Percentiles rank a stretch among this genome's conserved stretches.
Evolutionary conservation across 78 protist genomes (phyloP).

Genomic region (Dictyostelium capitatum): DNA sequence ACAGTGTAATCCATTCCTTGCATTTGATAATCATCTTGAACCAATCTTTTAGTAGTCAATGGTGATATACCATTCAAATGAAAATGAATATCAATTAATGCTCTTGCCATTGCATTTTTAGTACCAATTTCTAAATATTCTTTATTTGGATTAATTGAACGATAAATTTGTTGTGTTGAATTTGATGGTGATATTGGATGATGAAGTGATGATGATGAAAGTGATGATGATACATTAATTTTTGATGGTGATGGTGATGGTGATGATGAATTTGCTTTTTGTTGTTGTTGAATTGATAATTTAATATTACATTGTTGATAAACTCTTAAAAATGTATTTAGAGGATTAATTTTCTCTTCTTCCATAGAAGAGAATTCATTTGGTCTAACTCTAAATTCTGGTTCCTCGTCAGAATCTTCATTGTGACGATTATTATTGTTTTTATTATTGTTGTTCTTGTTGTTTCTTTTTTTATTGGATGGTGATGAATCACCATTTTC

Average conservation of each 20-base stretch:
- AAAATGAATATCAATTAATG: slow-evolving; percentile 78
- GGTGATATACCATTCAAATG: slow-evolving; percentile 84
- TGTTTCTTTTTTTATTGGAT: background rate
- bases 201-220: background rate
- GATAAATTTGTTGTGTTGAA: slow-evolving; percentile 16
- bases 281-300: slow-evolving; percentile 21
- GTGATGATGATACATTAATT: slow-evolving; percentile 9
- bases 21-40: background rate
- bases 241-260: slow-evolving; percentile 37
- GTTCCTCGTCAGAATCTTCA: slow-evolving; percentile 64
- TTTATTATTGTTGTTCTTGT: background rate
- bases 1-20: background rate
- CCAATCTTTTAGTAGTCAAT: slow-evolving; percentile 57
- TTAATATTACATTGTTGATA: slow-evolving; percentile 54
- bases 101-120: slow-evolving; percentile 66
- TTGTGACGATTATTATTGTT: background rate
- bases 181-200: slow-evolving; percentile 11
- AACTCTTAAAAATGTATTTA: slow-evolving; percentile 37
- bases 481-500: background rate
- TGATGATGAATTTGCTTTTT: background rate
- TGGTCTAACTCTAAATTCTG: slow-evolving; percentile 66
- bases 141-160: slow-evolving; percentile 22
- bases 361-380: slow-evolving; percentile 56
- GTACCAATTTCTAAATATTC: slow-evolving; percentile 60
- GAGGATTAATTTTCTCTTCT: slow-evolving; percentile 74